These are phyloP conservation scores for Trichoderma sp. DNA, from an alignment of 2,329 filamentous ascomycete genomes.

Conservation along the genomic window DNA sequence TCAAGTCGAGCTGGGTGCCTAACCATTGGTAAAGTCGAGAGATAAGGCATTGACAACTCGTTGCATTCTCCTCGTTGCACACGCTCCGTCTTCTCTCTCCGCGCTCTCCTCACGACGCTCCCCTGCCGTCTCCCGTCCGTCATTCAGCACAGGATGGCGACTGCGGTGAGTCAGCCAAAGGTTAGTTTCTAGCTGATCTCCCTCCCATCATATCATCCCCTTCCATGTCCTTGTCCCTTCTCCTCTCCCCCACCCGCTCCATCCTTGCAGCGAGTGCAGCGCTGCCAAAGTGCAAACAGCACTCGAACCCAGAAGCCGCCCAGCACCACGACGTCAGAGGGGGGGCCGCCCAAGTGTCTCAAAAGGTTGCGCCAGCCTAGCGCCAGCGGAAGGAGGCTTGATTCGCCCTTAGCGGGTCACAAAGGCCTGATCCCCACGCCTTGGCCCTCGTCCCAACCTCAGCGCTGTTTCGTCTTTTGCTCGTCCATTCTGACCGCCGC, in stretches of 20 bases:
- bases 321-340: constrained; percentile 41
- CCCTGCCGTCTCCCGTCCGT: neutral
- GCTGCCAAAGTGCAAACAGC: constrained; percentile 25
- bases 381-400: constrained; percentile 36
- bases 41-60: neutral
- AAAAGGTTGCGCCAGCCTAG: constrained; percentile 42
- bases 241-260: constrained; percentile 12
- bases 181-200: constrained; percentile 15
- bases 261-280: constrained; percentile 8
- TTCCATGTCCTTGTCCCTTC: constrained; percentile 6
- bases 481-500: constrained; percentile 31
- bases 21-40: neutral
- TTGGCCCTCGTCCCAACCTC: constrained; percentile 28
- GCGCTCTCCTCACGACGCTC: neutral
- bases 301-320: constrained; percentile 14
- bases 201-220: neutral
- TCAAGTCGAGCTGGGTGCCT: neutral
- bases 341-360: constrained; percentile 43
- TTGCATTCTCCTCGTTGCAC: neutral
- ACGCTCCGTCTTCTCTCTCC: neutral
- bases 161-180: constrained; percentile 42
- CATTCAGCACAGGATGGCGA: constrained; percentile 39
- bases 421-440: constrained; percentile 29
- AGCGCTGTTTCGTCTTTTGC: constrained; percentile 25
- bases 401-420: constrained; percentile 37